These are phyloP conservation scores for sweet orange (Citrus sinensis) DNA, from an alignment of 345 rosid genomes.

Conservation along the genomic window DVS_A1.0 CM039166.1:20389001-20389500, in stretches of 20 bases:
- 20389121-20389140: neutral
- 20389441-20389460: neutral
- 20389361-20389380: slow-evolving; percentile 3
- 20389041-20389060: too few relatives aligned
- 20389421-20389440: neutral
- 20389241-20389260: neutral
- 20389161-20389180: neutral
- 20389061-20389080: neutral
- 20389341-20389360: slow-evolving; percentile 83
- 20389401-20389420: neutral
- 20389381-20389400: slow-evolving; percentile 12
- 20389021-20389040: too few relatives aligned
- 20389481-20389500: neutral
- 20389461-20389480: neutral
- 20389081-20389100: neutral
- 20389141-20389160: neutral
- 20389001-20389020: neutral
- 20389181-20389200: neutral
- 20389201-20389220: neutral
- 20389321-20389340: slow-evolving; percentile 87
- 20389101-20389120: neutral
- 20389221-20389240: neutral
- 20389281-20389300: slow-evolving; percentile 91
- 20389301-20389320: slow-evolving; percentile 85
- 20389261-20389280: slow-evolving; percentile 67